These are phyloP conservation scores for Pythium apleroticum DNA, from an alignment of 352 stramenopile species.

Conservation along the genomic window DNA sequence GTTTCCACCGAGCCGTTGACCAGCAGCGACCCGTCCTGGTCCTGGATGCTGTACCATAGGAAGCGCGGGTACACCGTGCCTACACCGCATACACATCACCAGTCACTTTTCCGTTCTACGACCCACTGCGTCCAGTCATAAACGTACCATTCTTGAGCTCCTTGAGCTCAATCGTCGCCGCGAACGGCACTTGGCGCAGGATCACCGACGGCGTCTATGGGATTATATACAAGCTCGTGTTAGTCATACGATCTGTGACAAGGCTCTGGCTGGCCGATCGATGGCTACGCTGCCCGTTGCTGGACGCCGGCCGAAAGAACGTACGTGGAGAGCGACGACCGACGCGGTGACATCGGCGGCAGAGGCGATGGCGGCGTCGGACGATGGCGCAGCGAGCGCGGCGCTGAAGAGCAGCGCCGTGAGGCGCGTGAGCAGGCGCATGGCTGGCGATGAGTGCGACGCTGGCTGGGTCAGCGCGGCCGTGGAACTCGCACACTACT, in stretches of 20 bases:
- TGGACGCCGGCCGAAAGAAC: neutral
- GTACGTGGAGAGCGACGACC: constrained; percentile 19
- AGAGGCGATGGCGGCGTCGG: neutral
- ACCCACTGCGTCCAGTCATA: constrained; percentile 13
- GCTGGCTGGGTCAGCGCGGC: neutral
- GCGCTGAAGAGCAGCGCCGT: constrained; percentile 20
- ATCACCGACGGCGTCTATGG: constrained; percentile 65
- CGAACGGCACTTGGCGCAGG: constrained; percentile 66
- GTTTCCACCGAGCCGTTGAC: constrained; percentile 66
- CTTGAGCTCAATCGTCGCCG: constrained; percentile 58
- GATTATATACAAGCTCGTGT: constrained; percentile 13
- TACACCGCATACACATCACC: constrained; percentile 12
- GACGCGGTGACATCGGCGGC: neutral
- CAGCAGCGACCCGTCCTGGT: constrained; percentile 46
- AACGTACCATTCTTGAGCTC: constrained; percentile 66
- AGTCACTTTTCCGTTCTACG: neutral
- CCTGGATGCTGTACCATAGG: constrained; percentile 56
- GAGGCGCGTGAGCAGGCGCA: constrained; percentile 20
- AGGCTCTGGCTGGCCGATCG: neutral
- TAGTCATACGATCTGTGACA: neutral
- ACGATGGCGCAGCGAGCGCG: constrained; percentile 3
- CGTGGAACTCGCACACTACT: neutral
- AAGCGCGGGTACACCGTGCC: constrained; percentile 68
- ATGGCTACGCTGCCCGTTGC: neutral
- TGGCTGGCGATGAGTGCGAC: neutral